A percentile compares a stretch with the other conserved stretches of the same genome.
phyloP scores from a whole-genome alignment of 2,329 filamentous ascomycete species.

The Ascochyta rabiei region DNA sequence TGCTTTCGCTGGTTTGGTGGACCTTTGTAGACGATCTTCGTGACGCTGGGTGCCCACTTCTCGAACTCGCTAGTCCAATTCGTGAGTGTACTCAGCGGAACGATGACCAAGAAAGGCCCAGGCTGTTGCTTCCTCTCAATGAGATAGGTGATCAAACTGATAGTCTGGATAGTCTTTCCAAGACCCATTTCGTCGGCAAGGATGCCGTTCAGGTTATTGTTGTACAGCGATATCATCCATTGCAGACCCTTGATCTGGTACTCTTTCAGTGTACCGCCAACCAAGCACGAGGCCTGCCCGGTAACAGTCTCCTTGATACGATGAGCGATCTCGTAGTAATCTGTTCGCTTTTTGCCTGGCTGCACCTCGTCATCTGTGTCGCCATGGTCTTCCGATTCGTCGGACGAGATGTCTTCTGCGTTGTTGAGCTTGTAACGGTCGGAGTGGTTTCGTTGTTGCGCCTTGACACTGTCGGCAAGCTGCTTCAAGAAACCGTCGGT shows the following conservation, averaged over 20 bases:
- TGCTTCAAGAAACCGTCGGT: slow-evolving; percentile 98
- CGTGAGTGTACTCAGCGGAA: slow-evolving; percentile 93
- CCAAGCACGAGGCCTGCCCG: slow-evolving; percentile 80
- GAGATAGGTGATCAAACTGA: slow-evolving; percentile 94
- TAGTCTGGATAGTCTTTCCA: slow-evolving; percentile 98
- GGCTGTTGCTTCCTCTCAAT: slow-evolving; percentile 93
- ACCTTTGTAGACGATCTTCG: slow-evolving; percentile 94
- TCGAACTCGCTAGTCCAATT: slow-evolving; percentile 99
- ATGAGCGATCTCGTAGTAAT: slow-evolving; percentile 98
- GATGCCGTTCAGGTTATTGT: slow-evolving; percentile 99
- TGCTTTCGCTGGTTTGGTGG: slow-evolving; percentile 86
- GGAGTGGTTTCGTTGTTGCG: slow-evolving; percentile 83
- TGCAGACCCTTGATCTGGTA: slow-evolving; percentile 98
- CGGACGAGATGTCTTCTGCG: slow-evolving; percentile 55
- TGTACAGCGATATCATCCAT: slow-evolving; percentile 99
- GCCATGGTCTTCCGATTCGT: slow-evolving; percentile 66
- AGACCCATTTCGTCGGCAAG: slow-evolving; percentile 99
- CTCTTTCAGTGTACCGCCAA: slow-evolving; percentile 92
- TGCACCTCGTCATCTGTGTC: slow-evolving; percentile 70
- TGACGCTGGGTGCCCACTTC: slow-evolving; percentile 92
- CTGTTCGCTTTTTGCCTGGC: slow-evolving; percentile 77
- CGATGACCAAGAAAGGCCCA: slow-evolving; percentile 94
- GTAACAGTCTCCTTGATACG: slow-evolving; percentile 91
- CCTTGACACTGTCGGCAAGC: slow-evolving; percentile 90
- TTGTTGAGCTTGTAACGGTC: slow-evolving; percentile 76